Base-by-base conservation (phyloP, 208 protist genomes). In the Jaenimonas drosophilae region DNA sequence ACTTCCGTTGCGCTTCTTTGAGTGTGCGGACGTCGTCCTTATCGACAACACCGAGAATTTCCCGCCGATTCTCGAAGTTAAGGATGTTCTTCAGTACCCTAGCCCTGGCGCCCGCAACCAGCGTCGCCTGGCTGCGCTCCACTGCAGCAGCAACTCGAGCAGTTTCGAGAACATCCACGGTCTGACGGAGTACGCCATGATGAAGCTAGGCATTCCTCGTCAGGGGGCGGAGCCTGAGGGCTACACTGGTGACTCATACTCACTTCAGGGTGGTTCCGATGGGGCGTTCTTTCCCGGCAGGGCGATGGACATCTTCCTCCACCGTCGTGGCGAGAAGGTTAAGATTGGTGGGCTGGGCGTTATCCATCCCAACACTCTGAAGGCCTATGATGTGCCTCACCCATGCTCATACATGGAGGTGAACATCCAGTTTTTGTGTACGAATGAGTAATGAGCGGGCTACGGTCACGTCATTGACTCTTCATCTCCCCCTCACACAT, bases 1-100 rank as follows among this genome's bases (percentile, higher is more conserved):
- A 9, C 63, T 98, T 12, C 97, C 97, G 26, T 66, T 98, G 29
- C 70, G 84, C 47, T 86, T 98, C 27, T 99, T 99, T 64, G 97
- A 99, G 71, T 74, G 97, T 43, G 49, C 75, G 0, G 97, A 99
- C 75, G 91, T 98, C n/a, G 75, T 99, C 6, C 52, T 96, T 16
- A 49, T 93, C 20, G 86, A 97, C 64, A 69, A 82, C 48, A 61
- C 54, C n/a, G 72, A 57, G 21, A 92, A 92, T 63, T 92, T 92
- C 53, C 76, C 84, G 6, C 70, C 72, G 1, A 55, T 91, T 31
- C 70, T 92, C 20, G 90, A 94, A 40, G 33, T 62, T 2, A 40
- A 24, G n/a, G 41, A 49, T 2, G 37, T 28, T 2, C 30, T 40
- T 39, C 14, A 17, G 11, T 92, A 84, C 60, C 64, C 61, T 26